Conservation (phyloP, 805 yeast species). For the Candida nitratophila region DNA sequence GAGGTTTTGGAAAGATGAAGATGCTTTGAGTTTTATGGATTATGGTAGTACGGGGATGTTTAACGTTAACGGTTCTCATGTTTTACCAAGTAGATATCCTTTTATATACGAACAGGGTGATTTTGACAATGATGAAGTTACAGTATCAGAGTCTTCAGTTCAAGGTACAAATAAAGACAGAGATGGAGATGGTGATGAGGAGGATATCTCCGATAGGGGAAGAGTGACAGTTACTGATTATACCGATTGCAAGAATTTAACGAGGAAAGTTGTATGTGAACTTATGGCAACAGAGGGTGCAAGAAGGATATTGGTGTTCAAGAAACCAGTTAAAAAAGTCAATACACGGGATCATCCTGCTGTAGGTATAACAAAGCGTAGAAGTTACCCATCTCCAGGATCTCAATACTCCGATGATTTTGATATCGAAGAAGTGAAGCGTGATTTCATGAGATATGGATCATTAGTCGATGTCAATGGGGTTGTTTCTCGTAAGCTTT, state of each 20-base stretch:
- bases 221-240: no score
- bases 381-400: conserved; percentile 28
- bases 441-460: conserved; percentile 54
- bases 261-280: conserved; percentile 15
- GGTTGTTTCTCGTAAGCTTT: conserved; percentile 56
- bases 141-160: no score
- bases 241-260: no score
- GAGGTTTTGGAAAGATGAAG: conserved; percentile 43
- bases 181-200: conserved; percentile 3
- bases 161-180: no score
- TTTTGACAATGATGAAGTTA: not conserved
- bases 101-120: conserved; percentile 1
- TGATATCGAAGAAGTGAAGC: conserved; percentile 33
- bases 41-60: conserved; percentile 49
- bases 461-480: conserved; percentile 55
- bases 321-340: conserved; percentile 21
- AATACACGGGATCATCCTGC: conserved; percentile 15
- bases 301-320: conserved; percentile 48
- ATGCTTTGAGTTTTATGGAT: conserved; percentile 47
- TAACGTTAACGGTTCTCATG: conserved; percentile 47
- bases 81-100: conserved; percentile 41
- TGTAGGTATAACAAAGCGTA: not conserved
- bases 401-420: conserved; percentile 37
- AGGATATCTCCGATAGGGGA: no score
- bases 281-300: conserved; percentile 36